These are phyloP conservation scores for Zygnema cylindricum DNA, from an alignment of 139 green algal species.

Conservation along the genomic window DNA sequence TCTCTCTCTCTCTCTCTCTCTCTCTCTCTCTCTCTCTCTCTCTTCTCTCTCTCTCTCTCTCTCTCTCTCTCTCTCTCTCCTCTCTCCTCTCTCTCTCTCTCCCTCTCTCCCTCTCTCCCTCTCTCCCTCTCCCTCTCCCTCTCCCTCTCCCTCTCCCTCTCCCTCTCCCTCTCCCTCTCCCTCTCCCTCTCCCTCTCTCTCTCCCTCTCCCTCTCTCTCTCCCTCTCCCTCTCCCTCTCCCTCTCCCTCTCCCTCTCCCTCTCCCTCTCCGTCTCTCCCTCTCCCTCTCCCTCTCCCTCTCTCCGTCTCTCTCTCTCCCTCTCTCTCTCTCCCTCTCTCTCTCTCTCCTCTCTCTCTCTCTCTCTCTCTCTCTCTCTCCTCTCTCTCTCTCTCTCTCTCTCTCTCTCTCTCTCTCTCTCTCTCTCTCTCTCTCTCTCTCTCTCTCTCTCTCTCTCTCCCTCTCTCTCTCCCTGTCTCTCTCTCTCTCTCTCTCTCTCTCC, in stretches of 20 bases:
- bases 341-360: neutral
- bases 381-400: neutral
- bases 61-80: neutral
- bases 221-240: neutral
- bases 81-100: neutral
- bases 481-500: neutral
- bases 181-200: neutral
- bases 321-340: neutral
- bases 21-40: neutral
- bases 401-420: neutral
- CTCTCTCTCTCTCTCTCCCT: neutral
- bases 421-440: neutral
- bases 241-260: neutral
- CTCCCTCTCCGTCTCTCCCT: constrained; percentile 6
- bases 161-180: neutral
- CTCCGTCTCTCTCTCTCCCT: neutral
- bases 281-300: constrained; percentile 1
- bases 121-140: constrained; percentile 9
- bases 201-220: neutral
- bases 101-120: constrained; percentile 9
- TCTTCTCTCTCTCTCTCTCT: neutral
- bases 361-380: neutral
- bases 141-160: neutral
- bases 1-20: neutral
- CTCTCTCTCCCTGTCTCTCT: neutral